These are phyloP conservation scores for Trypanosoma brucei DNA, from an alignment of 208 protist genomes.

Conservation along the genomic window DNA sequence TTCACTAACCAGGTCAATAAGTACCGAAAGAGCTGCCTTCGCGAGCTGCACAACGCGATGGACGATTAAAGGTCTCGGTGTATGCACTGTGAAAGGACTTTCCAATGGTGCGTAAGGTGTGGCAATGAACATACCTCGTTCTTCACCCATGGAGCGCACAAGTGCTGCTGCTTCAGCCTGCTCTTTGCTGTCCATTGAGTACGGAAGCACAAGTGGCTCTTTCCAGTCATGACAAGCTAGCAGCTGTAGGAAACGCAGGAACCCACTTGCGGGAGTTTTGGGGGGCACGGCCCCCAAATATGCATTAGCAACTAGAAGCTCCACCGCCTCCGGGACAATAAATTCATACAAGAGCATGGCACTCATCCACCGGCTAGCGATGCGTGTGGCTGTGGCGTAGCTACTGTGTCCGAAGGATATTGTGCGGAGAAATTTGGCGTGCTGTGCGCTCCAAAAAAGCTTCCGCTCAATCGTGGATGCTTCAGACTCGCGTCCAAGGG, in stretches of 20 bases:
- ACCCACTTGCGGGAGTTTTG: slow-evolving; percentile 65
- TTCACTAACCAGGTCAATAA: slow-evolving; percentile 38
- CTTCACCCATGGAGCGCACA: slow-evolving; percentile 49
- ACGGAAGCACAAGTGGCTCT: slow-evolving; percentile 69
- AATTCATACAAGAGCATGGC: slow-evolving; percentile 80
- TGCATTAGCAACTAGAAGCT: slow-evolving; percentile 77
- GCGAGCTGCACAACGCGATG: slow-evolving; percentile 77
- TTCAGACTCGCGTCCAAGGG: slow-evolving; percentile 65
- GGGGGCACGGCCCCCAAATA: slow-evolving; percentile 52
- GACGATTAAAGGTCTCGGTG: slow-evolving; percentile 78
- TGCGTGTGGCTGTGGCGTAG: slow-evolving; percentile 62
- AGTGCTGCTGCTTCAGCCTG: slow-evolving; percentile 38
- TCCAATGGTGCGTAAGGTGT: slow-evolving; percentile 68
- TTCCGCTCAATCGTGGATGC: slow-evolving; percentile 74
- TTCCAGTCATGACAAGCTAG: slow-evolving; percentile 74
- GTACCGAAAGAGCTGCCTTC: slow-evolving; percentile 34
- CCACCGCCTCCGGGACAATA: slow-evolving; percentile 71
- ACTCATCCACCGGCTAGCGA: slow-evolving; percentile 78
- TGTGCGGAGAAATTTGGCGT: slow-evolving; percentile 74
- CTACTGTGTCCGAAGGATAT: slow-evolving; percentile 72
- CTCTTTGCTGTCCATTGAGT: slow-evolving; percentile 43
- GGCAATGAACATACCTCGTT: slow-evolving; percentile 81
- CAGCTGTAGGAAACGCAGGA: slow-evolving; percentile 74
- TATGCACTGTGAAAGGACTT: slow-evolving; percentile 77
- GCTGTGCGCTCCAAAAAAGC: slow-evolving; percentile 82